phyloP scores from a whole-genome alignment of 768 basidiomycete species.

The Cystobasidiopsis lactophilus region DNA sequence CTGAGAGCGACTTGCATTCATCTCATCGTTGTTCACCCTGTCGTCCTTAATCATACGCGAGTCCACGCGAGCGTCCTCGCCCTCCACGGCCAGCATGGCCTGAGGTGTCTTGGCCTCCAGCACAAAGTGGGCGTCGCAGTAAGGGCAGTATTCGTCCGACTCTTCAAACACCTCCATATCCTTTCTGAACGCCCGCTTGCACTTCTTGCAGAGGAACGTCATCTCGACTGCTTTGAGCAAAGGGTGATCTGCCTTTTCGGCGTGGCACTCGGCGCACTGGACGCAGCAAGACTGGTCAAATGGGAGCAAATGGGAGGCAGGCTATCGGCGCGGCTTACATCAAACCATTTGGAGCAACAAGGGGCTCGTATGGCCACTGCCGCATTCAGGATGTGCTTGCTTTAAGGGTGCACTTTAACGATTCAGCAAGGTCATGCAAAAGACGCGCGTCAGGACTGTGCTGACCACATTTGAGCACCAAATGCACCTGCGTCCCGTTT shows the following conservation, averaged over 20 bases:
- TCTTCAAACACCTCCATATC: slow-evolving; percentile 83
- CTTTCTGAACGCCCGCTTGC: slow-evolving; percentile 89
- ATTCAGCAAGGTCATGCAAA: too few species aligned
- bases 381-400: slow-evolving; percentile 89
- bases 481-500: too few species aligned
- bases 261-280: slow-evolving; percentile 77
- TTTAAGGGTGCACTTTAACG: too few species aligned
- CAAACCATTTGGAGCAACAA: slow-evolving; percentile 94
- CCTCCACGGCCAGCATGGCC: slow-evolving; percentile 63
- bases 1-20: not conserved
- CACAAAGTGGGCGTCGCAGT: slow-evolving; percentile 30
- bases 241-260: slow-evolving; percentile 50
- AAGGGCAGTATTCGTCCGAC: slow-evolving; percentile 51
- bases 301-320: not conserved
- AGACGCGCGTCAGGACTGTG: too few species aligned
- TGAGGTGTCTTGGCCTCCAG: slow-evolving; percentile 80
- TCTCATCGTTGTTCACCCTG: slow-evolving; percentile 5
- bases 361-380: slow-evolving; percentile 91
- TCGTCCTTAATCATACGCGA: slow-evolving; percentile 28
- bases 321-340: slow-evolving; percentile 27
- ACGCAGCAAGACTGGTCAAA: not conserved
- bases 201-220: slow-evolving; percentile 65
- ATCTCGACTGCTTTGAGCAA: slow-evolving; percentile 61
- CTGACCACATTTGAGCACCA: not conserved
- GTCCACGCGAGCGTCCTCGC: slow-evolving; percentile 74